Evolutionary conservation across 2,329 filamentous ascomycete species (phyloP).

Genomic region (Reticulascus tulasneorum): DNA sequence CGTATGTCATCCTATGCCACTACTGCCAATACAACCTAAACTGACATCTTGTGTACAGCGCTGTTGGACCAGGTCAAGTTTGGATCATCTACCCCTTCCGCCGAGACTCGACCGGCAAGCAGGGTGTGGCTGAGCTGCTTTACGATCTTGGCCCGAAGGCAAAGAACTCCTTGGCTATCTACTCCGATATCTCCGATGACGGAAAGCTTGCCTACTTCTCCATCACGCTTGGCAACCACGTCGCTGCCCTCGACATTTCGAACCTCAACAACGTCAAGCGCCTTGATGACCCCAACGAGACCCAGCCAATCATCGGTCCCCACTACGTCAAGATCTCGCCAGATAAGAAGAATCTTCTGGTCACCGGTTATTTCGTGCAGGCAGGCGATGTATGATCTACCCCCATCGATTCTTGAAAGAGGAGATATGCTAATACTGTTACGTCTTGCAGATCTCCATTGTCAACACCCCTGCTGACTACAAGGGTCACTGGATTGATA

Average conservation of each 20-base stretch:
- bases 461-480: slow-evolving; percentile 59
- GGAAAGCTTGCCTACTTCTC: slow-evolving; percentile 58
- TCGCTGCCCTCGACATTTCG: slow-evolving; percentile 58
- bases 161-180: slow-evolving; percentile 54
- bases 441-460: slow-evolving; percentile 43
- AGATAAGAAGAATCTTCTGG: slow-evolving; percentile 60
- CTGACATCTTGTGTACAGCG: slow-evolving; percentile 20
- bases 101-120: slow-evolving; percentile 49
- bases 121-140: slow-evolving; percentile 54
- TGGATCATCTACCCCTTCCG: slow-evolving; percentile 64
- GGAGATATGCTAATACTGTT: too few species aligned
- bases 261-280: slow-evolving; percentile 57
- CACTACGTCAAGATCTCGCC: slow-evolving; percentile 63
- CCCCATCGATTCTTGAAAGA: too few species aligned
- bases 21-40: background rate
- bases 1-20: slow-evolving; percentile 22
- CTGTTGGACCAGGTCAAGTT: slow-evolving; percentile 55
- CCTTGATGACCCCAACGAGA: slow-evolving; percentile 55
- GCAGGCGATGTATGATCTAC: slow-evolving; percentile 52
- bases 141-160: slow-evolving; percentile 55
- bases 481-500: slow-evolving; percentile 60
- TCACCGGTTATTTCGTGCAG: slow-evolving; percentile 65
- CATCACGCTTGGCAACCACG: slow-evolving; percentile 57
- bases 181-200: slow-evolving; percentile 56
- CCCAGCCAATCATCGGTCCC: slow-evolving; percentile 56